Evolutionary conservation across 345 rosid genomes (phyloP), one percentile per base, ranked within the genome.

Genomic region (Odontarrhena argentea): DNA sequence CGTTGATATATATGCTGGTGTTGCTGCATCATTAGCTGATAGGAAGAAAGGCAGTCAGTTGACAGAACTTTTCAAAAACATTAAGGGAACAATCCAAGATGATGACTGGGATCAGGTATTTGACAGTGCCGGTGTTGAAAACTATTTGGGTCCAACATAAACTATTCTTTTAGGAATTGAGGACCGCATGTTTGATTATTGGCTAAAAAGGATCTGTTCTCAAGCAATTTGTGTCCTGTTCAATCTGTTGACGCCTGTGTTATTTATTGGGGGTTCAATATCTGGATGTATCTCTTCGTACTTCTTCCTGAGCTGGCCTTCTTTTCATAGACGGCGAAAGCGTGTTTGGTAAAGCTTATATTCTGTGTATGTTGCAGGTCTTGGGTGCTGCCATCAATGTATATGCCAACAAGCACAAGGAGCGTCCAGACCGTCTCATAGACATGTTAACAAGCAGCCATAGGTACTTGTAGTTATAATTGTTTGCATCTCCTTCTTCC

Each of bases 41-140:
- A 86, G 97, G 66, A 93, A 90, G 80, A 90, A 70, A 64, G 97
- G 98, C 47, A 71, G 88, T 71, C 98, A 90, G 68, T 74, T 90
- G 81, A 93, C 98, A 3, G 96, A 93, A 53, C 86, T 90, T 67
- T 90, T 93, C 74, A 86, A 90, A 81, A 93, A 93, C 81, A 85
- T 93, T 32, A 93, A 90, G 64, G 87, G 97, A 70, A 89, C 97
- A 46, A 85, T 89, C 63, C 83, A 83, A 48, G 96, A 93, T 79
- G 97, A 90, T 63, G 98, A 92, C 64, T 88, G 96, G 97, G 98
- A 93, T 73, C 96, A 90, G 98, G 98, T 92, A 79, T 74, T n/a
- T 5, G 52, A 35, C 55, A 57, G 32, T 63, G 41, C 51, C 24
- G 9, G 37, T 56, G 63, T 55, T 24, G 10, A 48, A 55, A 55